These are phyloP conservation scores for Mucor sp. DNA, from an alignment of 371 early-diverging fungal genomes.

Conservation along the genomic window DNA sequence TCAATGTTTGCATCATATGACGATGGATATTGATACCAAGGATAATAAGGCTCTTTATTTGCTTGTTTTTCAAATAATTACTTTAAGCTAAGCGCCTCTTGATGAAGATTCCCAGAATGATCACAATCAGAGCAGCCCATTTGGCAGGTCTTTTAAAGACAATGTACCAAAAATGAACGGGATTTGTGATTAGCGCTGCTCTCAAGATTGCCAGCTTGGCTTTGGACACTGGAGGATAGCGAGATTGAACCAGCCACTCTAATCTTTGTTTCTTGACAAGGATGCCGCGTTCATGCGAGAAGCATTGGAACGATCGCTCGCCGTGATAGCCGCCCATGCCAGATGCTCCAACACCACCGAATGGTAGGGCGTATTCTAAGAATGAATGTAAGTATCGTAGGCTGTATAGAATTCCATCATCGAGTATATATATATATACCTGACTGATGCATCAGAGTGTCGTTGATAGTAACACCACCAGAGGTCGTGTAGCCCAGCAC, in stretches of 20 bases:
- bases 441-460: slow-evolving; percentile 64
- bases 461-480: slow-evolving; percentile 82
- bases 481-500: slow-evolving; percentile 65
- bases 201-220: slow-evolving; percentile 33
- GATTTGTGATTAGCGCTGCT: slow-evolving; percentile 24
- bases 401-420: neutral
- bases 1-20: no score
- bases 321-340: slow-evolving; percentile 91
- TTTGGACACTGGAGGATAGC: slow-evolving; percentile 64
- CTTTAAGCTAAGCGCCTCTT: slow-evolving; percentile 3
- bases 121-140: neutral
- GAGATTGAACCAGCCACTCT: slow-evolving; percentile 41
- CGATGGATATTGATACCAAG: no score
- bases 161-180: slow-evolving; percentile 24
- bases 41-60: no score
- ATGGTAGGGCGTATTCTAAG: slow-evolving; percentile 65
- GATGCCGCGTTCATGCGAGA: slow-evolving; percentile 68
- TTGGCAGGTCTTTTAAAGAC: slow-evolving; percentile 11
- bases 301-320: slow-evolving; percentile 71
- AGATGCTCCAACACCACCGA: slow-evolving; percentile 87
- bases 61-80: no score
- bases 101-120: slow-evolving; percentile 1
- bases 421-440: neutral
- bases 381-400: neutral
- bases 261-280: slow-evolving; percentile 46